Evolutionary conservation across 2,329 filamentous ascomycete species (phyloP).

Genomic region (Emergomyces pasteurianus): DNA sequence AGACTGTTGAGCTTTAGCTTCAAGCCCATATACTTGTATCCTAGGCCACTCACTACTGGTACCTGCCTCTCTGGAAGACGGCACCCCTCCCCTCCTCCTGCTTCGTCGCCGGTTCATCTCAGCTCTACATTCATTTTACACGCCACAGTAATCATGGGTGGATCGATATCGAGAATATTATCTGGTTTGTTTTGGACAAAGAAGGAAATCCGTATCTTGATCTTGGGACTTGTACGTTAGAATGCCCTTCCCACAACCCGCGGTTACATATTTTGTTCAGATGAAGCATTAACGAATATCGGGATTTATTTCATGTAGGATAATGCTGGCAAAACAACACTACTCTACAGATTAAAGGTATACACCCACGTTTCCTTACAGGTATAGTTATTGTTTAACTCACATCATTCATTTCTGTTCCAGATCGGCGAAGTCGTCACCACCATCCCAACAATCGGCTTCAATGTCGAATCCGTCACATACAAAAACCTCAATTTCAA

Average conservation of each 20-base stretch:
- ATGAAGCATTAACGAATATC: background rate
- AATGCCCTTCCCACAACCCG: background rate
- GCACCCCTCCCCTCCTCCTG: background rate
- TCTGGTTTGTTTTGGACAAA: conserved; percentile 72
- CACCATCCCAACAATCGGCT: conserved; percentile 97
- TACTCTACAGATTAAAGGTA: conserved; percentile 93
- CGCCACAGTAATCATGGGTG: conserved; percentile 37
- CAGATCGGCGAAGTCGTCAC: conserved; percentile 98
- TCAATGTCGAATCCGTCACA: conserved; percentile 97
- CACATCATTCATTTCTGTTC: background rate
- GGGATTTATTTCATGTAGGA: conserved; percentile 47
- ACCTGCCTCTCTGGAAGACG: conserved; percentile 1
- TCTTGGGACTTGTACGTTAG: conserved; percentile 70
- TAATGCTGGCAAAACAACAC: conserved; percentile 95
- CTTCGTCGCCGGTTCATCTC: background rate
- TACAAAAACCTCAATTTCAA: conserved; percentile 99
- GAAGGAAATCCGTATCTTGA: conserved; percentile 96
- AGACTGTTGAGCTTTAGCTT: background rate
- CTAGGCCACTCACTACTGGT: background rate
- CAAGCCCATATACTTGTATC: background rate
- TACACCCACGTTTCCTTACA: background rate
- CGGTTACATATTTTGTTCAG: background rate
- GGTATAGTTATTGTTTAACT: background rate
- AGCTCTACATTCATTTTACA: conserved; percentile 1
- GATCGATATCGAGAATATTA: conserved; percentile 46